These are phyloP conservation scores for Argentina anserina DNA, from an alignment of 306 rosid species.

Conservation along the genomic window DNA sequence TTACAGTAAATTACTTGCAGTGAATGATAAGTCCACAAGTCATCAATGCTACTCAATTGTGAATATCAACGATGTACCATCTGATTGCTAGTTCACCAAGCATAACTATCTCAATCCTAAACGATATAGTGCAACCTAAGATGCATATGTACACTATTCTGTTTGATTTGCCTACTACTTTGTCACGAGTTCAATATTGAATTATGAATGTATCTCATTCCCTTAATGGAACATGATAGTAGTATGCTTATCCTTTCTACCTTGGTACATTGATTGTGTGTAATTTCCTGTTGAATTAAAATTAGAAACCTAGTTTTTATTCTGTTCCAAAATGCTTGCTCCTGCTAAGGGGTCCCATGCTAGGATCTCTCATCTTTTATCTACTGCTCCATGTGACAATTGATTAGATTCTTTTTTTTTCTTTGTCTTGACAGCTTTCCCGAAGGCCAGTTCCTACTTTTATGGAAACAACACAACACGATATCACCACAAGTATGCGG, in stretches of 20 bases:
- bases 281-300: not conserved
- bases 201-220: not conserved
- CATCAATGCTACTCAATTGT: not conserved
- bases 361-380: constrained; percentile 14
- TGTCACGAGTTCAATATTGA: not conserved
- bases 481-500: constrained; percentile 84
- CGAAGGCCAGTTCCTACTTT: constrained; percentile 62
- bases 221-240: not conserved
- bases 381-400: constrained; percentile 6
- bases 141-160: not conserved
- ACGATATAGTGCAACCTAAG: not conserved
- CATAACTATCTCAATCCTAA: not conserved
- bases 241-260: not conserved
- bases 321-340: not conserved
- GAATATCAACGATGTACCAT: not conserved
- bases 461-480: constrained; percentile 69
- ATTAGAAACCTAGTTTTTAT: not conserved
- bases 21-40: not conserved
- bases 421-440: constrained; percentile 40
- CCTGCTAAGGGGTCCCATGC: constrained; percentile 1
- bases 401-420: not conserved
- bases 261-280: not conserved
- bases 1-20: not conserved
- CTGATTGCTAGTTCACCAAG: not conserved
- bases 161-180: not conserved